phyloP scores from a whole-genome alignment of 2,329 filamentous ascomycete genomes.

The Xylaria sp. region DNA sequence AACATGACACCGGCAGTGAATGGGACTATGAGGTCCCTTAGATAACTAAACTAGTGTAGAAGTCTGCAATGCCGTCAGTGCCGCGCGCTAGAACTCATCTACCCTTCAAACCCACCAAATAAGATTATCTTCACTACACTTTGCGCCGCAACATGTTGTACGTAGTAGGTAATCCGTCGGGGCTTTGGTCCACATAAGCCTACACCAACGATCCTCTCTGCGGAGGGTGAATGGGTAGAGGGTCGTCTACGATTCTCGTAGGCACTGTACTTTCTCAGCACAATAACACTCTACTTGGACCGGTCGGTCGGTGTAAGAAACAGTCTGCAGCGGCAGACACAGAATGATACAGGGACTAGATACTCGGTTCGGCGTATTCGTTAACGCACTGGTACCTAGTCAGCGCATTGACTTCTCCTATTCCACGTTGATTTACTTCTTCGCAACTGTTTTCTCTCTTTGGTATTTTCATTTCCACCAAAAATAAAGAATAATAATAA shows the following conservation, averaged over 20 bases:
- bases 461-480: no score
- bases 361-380: no score
- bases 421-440: no score
- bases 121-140: slow-evolving; percentile 27
- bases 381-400: no score
- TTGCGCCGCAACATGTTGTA: background rate
- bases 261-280: background rate
- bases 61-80: slow-evolving; percentile 19
- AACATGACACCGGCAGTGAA: background rate
- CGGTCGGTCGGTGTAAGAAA: background rate
- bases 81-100: slow-evolving; percentile 31
- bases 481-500: background rate
- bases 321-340: background rate
- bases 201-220: background rate
- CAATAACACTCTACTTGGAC: no score
- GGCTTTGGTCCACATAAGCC: background rate
- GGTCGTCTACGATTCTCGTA: background rate
- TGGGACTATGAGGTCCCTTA: background rate
- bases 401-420: no score
- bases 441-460: no score
- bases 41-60: no score
- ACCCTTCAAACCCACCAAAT: slow-evolving; percentile 31
- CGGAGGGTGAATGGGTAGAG: no score
- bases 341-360: background rate
- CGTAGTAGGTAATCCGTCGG: background rate